A percentile compares a stretch with the other conserved stretches of the same genome.
These are phyloP conservation scores for Fusarium pseudocircinatum DNA, from an alignment of 2,329 filamentous ascomycete genomes.

Conservation along the genomic window DNA sequence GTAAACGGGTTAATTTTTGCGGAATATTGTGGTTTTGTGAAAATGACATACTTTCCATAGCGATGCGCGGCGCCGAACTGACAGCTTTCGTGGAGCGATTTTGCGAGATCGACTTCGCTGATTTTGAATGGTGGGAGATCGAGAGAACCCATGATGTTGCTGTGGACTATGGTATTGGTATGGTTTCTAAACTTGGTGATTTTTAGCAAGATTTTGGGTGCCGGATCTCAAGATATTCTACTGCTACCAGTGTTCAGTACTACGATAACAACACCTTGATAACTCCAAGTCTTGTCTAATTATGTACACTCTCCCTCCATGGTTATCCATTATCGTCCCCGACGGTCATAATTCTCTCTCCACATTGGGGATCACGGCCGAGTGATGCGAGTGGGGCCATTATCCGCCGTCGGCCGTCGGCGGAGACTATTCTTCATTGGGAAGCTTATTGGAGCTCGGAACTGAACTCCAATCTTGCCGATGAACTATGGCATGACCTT, in stretches of 20 bases:
- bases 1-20: rapidly evolving
- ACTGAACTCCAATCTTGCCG: neutral
- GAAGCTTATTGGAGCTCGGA: neutral
- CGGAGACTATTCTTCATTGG: neutral
- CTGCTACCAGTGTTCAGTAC: rapidly evolving
- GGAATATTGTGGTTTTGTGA: rapidly evolving
- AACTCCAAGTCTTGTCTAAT: neutral
- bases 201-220: rapidly evolving
- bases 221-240: rapidly evolving
- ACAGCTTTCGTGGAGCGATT: conserved; percentile 1
- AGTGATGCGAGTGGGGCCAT: neutral
- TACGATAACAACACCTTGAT: neutral
- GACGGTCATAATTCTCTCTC: neutral
- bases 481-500: neutral
- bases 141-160: neutral
- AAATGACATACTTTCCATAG: neutral
- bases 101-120: neutral
- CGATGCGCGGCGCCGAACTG: conserved; percentile 2
- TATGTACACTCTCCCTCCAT: neutral
- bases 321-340: neutral
- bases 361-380: neutral
- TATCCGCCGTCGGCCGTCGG: conserved; percentile 6
- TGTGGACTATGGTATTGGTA: too few relatives aligned
- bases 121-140: neutral
- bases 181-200: too few relatives aligned